These are phyloP conservation scores for Psophocarpus tetragonolobus DNA, from an alignment of 306 rosid genomes.

Conservation along the genomic window DNA sequence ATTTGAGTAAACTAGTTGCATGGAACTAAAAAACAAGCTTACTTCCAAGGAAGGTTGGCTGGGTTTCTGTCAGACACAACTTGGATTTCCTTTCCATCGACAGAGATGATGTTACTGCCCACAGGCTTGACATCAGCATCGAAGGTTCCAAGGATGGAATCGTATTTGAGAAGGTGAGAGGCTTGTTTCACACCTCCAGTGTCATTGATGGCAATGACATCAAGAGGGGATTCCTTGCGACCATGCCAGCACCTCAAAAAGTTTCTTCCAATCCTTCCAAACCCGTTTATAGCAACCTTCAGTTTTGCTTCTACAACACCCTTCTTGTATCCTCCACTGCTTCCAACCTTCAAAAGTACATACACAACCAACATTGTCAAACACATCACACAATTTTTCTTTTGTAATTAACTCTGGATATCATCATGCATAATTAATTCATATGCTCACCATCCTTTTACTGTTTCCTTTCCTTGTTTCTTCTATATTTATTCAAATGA, in stretches of 20 bases:
- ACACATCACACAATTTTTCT: neutral
- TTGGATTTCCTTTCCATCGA: conserved; percentile 87
- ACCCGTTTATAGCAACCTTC: conserved; percentile 94
- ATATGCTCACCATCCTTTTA: neutral
- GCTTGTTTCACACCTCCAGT: conserved; percentile 97
- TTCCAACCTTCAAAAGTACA: conserved; percentile 52
- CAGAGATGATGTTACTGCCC: conserved; percentile 67
- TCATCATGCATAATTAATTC: neutral
- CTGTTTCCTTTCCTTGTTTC: neutral
- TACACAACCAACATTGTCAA: conserved; percentile 1
- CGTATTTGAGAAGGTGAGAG: conserved; percentile 98
- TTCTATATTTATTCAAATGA: neutral
- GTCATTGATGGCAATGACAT: conserved; percentile 91
- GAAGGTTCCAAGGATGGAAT: conserved; percentile 93
- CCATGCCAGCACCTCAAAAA: conserved; percentile 99
- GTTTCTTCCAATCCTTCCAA: conserved; percentile 95
- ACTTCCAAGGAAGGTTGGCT: conserved; percentile 85
- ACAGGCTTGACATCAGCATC: conserved; percentile 91
- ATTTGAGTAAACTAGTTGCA: neutral
- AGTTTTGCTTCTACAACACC: conserved; percentile 76
- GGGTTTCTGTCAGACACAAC: conserved; percentile 92
- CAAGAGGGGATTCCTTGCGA: conserved; percentile 91
- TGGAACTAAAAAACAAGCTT: conserved; percentile 30
- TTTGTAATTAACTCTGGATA: neutral
- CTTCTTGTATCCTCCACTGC: conserved; percentile 63